Evolutionary conservation across 768 basidiomycete species (phyloP).

Genomic region (Leccinum disarticulatum): DNA sequence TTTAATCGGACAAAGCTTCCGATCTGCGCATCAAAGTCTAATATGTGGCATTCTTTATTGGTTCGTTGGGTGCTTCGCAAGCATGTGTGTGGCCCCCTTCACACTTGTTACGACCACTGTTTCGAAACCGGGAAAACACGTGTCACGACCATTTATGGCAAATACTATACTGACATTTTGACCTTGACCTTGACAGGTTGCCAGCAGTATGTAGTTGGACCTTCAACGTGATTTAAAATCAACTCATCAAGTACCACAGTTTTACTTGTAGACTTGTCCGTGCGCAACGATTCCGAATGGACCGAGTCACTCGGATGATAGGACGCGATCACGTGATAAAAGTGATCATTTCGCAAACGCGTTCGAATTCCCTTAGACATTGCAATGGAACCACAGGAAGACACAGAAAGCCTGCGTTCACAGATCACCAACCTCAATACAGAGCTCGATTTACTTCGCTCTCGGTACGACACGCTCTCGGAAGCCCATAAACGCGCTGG

Average conservation of each 20-base stretch:
- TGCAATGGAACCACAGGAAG: slow-evolving; percentile 7
- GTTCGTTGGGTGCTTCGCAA: background rate
- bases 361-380: background rate
- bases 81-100: background rate
- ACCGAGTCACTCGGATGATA: background rate
- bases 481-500: slow-evolving; percentile 45
- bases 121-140: background rate
- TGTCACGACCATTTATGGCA: background rate
- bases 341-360: background rate
- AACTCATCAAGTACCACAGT: background rate
- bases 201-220: background rate
- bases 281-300: background rate
- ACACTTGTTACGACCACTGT: background rate
- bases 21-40: background rate
- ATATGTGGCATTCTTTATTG: background rate
- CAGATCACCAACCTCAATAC: slow-evolving; percentile 24
- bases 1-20: background rate
- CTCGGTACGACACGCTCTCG: slow-evolving; percentile 45
- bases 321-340: slow-evolving; percentile 26
- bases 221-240: background rate
- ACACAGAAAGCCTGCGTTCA: slow-evolving; percentile 4
- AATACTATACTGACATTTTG: too few relatives aligned
- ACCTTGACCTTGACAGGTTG: background rate
- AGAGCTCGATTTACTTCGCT: slow-evolving; percentile 38
- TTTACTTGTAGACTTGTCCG: background rate